Evolutionary conservation across 352 stramenopile genomes (phyloP).

Genomic region (Phytophthora palmivora): DNA sequence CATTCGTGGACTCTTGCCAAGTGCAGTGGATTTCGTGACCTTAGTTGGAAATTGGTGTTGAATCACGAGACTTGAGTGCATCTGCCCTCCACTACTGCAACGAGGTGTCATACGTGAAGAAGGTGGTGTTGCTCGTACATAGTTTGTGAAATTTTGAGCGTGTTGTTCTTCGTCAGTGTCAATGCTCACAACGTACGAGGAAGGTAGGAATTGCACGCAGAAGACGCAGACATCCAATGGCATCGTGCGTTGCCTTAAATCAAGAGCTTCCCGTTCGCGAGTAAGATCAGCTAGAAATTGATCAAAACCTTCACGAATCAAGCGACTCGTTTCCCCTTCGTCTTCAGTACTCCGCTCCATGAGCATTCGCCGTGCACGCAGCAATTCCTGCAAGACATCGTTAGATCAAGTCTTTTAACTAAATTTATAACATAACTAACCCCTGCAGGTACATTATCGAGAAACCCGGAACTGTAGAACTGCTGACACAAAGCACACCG

Average conservation of each 20-base stretch:
- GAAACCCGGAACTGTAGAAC: conserved; percentile 51
- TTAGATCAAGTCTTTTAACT: conserved; percentile 8
- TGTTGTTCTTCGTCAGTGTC: conserved; percentile 30
- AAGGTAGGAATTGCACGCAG: conserved; percentile 61
- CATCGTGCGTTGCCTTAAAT: conserved; percentile 31
- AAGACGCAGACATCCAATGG: conserved; percentile 59
- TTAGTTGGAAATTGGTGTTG: conserved; percentile 54
- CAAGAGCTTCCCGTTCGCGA: conserved; percentile 32
- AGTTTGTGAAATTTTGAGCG: conserved; percentile 7
- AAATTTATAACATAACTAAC: no score
- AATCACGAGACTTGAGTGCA: conserved; percentile 60
- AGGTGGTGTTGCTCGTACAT: conserved; percentile 10
- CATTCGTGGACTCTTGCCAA: conserved; percentile 12
- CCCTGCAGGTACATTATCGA: conserved; percentile 55
- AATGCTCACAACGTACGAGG: conserved; percentile 44
- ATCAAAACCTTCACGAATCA: conserved; percentile 48
- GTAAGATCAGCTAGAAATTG: conserved; percentile 57
- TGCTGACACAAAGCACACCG: conserved; percentile 60
- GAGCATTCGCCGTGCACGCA: conserved; percentile 63
- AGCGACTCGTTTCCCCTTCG: conserved; percentile 12
- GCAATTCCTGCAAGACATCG: conserved; percentile 46
- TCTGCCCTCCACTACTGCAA: conserved; percentile 9
- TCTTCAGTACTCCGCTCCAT: conserved; percentile 45
- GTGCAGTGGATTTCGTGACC: background rate
- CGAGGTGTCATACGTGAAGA: conserved; percentile 19